Evolutionary conservation across 2,329 filamentous ascomycete genomes (phyloP), one percentile per base, ranked within the genome.

Genomic region (Pseudomassariella vexata): DNA sequence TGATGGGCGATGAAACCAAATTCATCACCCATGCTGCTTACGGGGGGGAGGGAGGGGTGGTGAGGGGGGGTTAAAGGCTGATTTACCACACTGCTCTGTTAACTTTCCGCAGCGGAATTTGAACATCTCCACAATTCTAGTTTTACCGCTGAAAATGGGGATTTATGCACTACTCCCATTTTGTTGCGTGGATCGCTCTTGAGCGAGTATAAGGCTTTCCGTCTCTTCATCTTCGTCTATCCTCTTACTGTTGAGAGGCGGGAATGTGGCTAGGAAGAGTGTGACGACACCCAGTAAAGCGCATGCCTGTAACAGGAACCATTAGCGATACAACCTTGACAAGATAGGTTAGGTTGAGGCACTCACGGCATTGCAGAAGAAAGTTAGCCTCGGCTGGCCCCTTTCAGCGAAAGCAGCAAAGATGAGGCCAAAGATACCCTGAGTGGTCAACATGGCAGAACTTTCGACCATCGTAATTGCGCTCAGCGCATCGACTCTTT

Each of bases 391-490:
- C 0, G 73, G 66, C 44, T 70, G 68, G 1, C 77, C 79, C 1
- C 72, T 59, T 20, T 68, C 63, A 0, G 82, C 76, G 26, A 85
- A 65, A 0, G 66, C 70, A 0, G 79, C 72, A 49, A 85, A 85
- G 0, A 82, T 61, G 10, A 82, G 62, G 0, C 82, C 81, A 42
- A 86, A 85, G 0, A 85, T 44, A 0, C 76, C 76, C 36, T 74
- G 76, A 0, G 79, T 85, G 0, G 70, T 62, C 2, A 86, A 55
- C 16, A 72, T 63, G 0, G 79, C 81, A 19, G 83, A 68, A 41
- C 82, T 84, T 47, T 86, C 82, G 0, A 85, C 73, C 0, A 85
- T 59, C 0, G 78, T 83, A 9, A 86, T 77, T 0, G 77, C 79
- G 23, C 78, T 77, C 3, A 86, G 59, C 0, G 82, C 81, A 46